A percentile compares a stretch with the other conserved stretches of the same genome.
phyloP scores from a whole-genome alignment of 306 rosid genomes.

The Trifolium subterraneum region DNA sequence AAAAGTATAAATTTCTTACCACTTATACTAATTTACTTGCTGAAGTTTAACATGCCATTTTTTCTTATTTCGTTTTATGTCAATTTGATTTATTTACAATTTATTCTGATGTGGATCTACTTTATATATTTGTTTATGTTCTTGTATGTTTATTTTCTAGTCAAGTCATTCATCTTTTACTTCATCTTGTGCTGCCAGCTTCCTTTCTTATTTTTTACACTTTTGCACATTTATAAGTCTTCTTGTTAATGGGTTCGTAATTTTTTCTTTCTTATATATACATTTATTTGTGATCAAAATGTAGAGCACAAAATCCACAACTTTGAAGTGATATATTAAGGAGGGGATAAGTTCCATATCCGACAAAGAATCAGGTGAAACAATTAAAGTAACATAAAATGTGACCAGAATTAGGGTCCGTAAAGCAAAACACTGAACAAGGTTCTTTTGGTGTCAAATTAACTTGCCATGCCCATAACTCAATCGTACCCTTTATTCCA shows the following conservation, averaged over 20 bases:
- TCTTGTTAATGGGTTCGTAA: no score
- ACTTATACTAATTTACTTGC: no score
- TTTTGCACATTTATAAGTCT: no score
- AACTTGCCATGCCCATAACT: slow-evolving; percentile 20
- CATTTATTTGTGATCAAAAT: no score
- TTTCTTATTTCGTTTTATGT: not conserved
- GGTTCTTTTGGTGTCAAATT: slow-evolving; percentile 19
- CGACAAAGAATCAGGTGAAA: slow-evolving; percentile 12
- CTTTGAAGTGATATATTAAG: not conserved
- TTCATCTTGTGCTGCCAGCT: not conserved
- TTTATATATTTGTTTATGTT: not conserved
- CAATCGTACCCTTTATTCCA: slow-evolving; percentile 27
- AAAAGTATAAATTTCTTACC: no score
- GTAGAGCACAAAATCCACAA: not conserved
- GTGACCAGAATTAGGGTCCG: slow-evolving; percentile 5
- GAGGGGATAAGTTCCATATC: slow-evolving; percentile 6
- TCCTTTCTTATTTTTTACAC: not conserved
- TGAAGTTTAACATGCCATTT: not conserved
- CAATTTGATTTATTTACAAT: not conserved
- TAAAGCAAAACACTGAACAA: not conserved
- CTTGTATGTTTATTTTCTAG: not conserved
- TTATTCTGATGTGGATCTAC: no score
- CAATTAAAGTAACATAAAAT: not conserved
- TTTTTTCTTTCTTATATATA: no score
- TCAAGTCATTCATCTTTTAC: not conserved